These are phyloP conservation scores for Aspergillus conjunctus DNA, from an alignment of 495 filamentous ascomycete species.

Conservation along the genomic window DNA sequence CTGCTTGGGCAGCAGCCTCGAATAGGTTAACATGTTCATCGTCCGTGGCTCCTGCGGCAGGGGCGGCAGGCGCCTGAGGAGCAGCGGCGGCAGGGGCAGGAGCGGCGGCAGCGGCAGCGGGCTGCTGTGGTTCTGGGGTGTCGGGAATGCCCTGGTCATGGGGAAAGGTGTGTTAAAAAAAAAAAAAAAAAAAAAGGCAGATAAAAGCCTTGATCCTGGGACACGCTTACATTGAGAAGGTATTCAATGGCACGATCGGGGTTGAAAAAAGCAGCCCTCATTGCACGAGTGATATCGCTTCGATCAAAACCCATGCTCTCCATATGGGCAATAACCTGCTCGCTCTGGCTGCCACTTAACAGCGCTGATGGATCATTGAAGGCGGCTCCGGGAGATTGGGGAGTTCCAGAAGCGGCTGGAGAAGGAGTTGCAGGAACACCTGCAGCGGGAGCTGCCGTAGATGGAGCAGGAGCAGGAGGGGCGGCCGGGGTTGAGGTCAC, in stretches of 20 bases:
- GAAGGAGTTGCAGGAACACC: constrained; percentile 63
- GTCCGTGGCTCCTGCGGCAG: constrained; percentile 47
- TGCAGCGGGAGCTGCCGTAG: constrained; percentile 60
- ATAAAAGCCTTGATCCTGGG: neutral
- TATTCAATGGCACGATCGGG: constrained; percentile 97
- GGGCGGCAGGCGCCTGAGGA: constrained; percentile 34
- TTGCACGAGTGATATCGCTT: constrained; percentile 83
- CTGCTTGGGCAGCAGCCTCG: constrained; percentile 83
- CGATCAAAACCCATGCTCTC: constrained; percentile 93
- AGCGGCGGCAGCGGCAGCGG: constrained; percentile 45
- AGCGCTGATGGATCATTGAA: constrained; percentile 80
- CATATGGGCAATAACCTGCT: constrained; percentile 90
- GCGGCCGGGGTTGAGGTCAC: constrained; percentile 53
- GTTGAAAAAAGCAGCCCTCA: constrained; percentile 95
- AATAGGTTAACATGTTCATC: constrained; percentile 84
- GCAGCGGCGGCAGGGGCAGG: constrained; percentile 33
- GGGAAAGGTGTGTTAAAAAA: constrained; percentile 21
- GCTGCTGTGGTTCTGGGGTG: constrained; percentile 64
- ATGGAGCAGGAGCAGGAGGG: constrained; percentile 70
- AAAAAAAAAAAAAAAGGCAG: constrained; percentile 19
- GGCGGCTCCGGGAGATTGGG: constrained; percentile 44
- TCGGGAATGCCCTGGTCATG: constrained; percentile 81
- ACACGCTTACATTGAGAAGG: constrained; percentile 70
- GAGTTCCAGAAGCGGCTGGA: constrained; percentile 61
- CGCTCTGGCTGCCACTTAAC: constrained; percentile 78